Evolutionary conservation across 2,329 filamentous ascomycete species (phyloP).

Genomic region (Aspergillus novofumigatus): DNA sequence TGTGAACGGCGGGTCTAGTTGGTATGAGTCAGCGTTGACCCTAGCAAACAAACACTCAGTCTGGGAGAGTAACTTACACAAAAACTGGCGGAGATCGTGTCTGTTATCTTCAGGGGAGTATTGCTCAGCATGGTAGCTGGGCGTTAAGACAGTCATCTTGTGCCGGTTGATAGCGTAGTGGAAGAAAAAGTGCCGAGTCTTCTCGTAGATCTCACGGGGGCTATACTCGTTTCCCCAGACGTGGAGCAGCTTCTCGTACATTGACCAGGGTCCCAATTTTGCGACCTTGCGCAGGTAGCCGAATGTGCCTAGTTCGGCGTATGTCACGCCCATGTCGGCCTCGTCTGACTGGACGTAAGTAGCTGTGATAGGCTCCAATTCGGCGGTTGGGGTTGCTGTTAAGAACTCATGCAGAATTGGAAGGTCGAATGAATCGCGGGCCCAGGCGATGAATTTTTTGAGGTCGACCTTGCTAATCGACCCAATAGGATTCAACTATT

Average conservation of each 20-base stretch:
- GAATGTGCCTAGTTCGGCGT: constrained; percentile 52
- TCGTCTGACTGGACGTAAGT: constrained; percentile 58
- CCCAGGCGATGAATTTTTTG: constrained; percentile 67
- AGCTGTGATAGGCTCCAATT: constrained; percentile 62
- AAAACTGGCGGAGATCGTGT: constrained; percentile 54
- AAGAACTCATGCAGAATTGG: constrained; percentile 65
- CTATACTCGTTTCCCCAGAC: constrained; percentile 43
- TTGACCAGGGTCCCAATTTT: constrained; percentile 52
- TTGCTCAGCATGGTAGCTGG: constrained; percentile 49
- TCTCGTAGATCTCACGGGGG: constrained; percentile 45
- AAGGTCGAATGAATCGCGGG: constrained; percentile 55
- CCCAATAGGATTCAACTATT: constrained; percentile 38
- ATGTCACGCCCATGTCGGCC: constrained; percentile 52
- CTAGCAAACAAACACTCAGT: neutral
- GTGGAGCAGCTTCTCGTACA: constrained; percentile 51
- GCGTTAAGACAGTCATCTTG: constrained; percentile 60
- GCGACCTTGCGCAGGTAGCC: constrained; percentile 53
- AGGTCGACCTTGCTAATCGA: constrained; percentile 63
- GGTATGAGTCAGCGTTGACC: neutral
- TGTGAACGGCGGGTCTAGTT: constrained; percentile 35
- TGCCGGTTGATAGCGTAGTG: constrained; percentile 62
- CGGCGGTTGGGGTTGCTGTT: constrained; percentile 58
- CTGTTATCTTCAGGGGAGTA: constrained; percentile 58
- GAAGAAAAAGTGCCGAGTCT: constrained; percentile 43
- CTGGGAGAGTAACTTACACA: constrained; percentile 34